These are phyloP conservation scores for Seminavis robusta DNA, from an alignment of 108 stramenopile genomes.

Conservation along the genomic window DNA sequence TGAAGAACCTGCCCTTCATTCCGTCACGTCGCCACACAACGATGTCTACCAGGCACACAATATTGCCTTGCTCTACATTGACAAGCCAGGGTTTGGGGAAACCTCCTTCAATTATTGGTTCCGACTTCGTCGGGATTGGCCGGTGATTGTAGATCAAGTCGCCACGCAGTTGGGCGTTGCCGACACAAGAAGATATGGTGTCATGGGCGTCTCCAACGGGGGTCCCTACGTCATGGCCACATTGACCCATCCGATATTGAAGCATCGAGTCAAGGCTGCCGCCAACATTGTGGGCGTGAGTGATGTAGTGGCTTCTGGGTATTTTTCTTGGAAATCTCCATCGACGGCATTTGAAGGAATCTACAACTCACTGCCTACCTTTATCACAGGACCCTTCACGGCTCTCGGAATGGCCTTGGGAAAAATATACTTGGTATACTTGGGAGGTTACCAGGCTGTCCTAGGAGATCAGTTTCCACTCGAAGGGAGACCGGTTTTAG, in stretches of 20 bases:
- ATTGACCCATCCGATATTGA: not conserved
- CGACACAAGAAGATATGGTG: not conserved
- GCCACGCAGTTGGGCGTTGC: not conserved
- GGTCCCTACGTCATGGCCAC: constrained; percentile 5
- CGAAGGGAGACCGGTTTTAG: not conserved
- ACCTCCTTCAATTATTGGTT: not conserved
- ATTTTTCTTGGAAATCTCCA: not conserved
- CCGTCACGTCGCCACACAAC: not conserved
- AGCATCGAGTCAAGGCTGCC: not conserved
- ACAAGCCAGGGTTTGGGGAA: constrained; percentile 1
- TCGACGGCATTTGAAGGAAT: not conserved
- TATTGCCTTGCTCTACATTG: not conserved
- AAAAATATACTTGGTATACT: not conserved
- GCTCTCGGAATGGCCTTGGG: not conserved
- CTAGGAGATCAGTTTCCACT: too few species aligned
- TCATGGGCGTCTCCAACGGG: not conserved
- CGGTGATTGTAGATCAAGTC: not conserved
- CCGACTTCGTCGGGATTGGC: not conserved
- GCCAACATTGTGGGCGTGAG: constrained; percentile 1
- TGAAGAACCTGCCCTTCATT: constrained; percentile 1
- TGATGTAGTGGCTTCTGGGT: not conserved
- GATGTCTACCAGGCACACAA: not conserved
- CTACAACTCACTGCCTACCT: not conserved
- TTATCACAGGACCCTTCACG: not conserved
- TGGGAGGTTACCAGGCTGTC: not conserved